Conservation (phyloP, 1,139 yeast species). For the Taphrina sp. region DNA sequence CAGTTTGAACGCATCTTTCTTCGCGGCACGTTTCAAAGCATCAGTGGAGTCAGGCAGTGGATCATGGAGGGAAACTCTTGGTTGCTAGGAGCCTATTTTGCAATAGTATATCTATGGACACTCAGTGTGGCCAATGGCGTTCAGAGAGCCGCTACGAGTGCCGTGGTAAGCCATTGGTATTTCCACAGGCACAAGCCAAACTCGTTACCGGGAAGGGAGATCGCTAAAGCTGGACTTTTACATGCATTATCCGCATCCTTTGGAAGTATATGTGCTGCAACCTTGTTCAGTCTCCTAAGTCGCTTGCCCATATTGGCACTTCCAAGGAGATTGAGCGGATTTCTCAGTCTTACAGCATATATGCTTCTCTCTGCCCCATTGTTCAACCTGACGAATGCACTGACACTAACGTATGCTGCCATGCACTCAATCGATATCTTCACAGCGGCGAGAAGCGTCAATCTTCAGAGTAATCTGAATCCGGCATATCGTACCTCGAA, state of each 20-base stretch:
- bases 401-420: conserved; percentile 47
- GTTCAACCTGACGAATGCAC: conserved; percentile 44
- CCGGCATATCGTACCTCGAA: conserved; percentile 46
- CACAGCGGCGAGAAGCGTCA: conserved; percentile 43
- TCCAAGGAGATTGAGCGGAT: conserved; percentile 42
- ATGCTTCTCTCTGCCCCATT: conserved; percentile 42
- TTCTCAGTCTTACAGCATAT: conserved; percentile 41
- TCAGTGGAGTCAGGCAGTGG: conserved; percentile 41
- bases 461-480: conserved; percentile 34
- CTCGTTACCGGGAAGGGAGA: conserved; percentile 39
- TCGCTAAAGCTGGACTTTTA: conserved; percentile 41
- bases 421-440: conserved; percentile 43
- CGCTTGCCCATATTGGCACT: conserved; percentile 46
- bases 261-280: conserved; percentile 46
- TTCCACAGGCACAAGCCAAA: conserved; percentile 43
- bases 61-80: conserved; percentile 44
- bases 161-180: conserved; percentile 44
- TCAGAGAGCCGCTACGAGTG: conserved; percentile 40
- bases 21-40: conserved; percentile 42
- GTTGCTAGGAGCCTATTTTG: conserved; percentile 45
- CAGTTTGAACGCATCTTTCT: conserved; percentile 46
- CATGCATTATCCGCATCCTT: conserved; percentile 43
- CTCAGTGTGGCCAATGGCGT: conserved; percentile 48
- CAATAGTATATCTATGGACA: conserved; percentile 49
- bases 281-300: conserved; percentile 43